A percentile compares a stretch with the other conserved stretches of the same genome.
Conservation (phyloP, 495 filamentous ascomycete genomes). For the Bryoglossum gracile region DNA sequence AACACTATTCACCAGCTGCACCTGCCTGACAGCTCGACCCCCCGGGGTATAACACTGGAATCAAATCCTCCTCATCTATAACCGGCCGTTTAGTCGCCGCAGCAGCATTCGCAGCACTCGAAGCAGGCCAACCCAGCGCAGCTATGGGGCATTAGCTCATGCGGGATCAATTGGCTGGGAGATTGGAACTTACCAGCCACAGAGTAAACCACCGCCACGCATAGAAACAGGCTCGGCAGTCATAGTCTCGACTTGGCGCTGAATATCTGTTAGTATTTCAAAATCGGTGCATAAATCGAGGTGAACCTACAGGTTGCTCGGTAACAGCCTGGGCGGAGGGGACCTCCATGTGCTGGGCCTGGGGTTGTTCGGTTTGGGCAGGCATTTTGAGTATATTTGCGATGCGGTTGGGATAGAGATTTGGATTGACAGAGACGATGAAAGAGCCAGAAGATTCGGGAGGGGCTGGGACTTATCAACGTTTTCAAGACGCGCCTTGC, state of each 20-base stretch:
- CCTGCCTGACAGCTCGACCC: too few species aligned
- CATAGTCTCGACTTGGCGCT: constrained; percentile 23
- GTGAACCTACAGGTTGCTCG: constrained; percentile 20
- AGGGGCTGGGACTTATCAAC: too few species aligned
- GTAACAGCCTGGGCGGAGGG: constrained; percentile 3
- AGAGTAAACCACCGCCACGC: constrained; percentile 24
- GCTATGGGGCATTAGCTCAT: constrained; percentile 4
- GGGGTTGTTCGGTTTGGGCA: constrained; percentile 21
- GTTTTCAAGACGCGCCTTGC: too few species aligned
- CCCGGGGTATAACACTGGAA: neutral
- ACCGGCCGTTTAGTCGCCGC: neutral
- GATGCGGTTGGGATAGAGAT: too few species aligned
- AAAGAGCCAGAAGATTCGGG: too few species aligned
- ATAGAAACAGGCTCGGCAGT: constrained; percentile 24
- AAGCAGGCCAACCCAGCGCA: constrained; percentile 25
- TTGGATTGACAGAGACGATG: too few species aligned
- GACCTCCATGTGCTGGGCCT: constrained; percentile 23
- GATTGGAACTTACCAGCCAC: constrained; percentile 20
- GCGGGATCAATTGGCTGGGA: neutral
- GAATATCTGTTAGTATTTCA: constrained; percentile 1
- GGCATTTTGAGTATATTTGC: constrained; percentile 25
- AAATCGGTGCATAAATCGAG: neutral
- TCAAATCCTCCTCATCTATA: neutral
- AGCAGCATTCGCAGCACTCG: constrained; percentile 25
- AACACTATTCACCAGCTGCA: too few species aligned